These are phyloP conservation scores for Alternaria sp. DNA, from an alignment of 2,329 filamentous ascomycete species.

Conservation along the genomic window DNA sequence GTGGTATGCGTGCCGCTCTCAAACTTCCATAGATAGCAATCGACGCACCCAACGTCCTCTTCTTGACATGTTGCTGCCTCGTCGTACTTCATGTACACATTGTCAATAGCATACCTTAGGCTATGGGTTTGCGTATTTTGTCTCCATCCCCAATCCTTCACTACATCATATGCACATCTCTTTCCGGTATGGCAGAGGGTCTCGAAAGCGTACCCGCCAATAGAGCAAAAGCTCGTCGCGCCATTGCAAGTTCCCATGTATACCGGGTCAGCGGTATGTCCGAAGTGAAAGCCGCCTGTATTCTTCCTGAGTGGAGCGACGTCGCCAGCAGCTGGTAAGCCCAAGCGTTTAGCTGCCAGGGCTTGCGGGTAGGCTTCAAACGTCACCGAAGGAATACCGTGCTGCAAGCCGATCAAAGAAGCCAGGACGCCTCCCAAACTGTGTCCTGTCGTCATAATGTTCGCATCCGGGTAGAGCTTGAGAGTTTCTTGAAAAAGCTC, in stretches of 20 bases:
- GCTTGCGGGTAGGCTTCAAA: conserved; percentile 51
- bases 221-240: conserved; percentile 48
- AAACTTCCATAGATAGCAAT: conserved; percentile 50
- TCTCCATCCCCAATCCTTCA: conserved; percentile 50
- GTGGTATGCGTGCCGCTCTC: conserved; percentile 48
- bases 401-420: conserved; percentile 46
- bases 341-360: conserved; percentile 46
- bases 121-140: conserved; percentile 46
- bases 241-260: conserved; percentile 52
- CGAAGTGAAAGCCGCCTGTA: conserved; percentile 49
- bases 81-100: conserved; percentile 48
- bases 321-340: conserved; percentile 41
- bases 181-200: conserved; percentile 50
- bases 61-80: conserved; percentile 45
- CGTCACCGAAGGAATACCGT: conserved; percentile 45
- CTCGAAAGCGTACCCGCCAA: conserved; percentile 50
- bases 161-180: conserved; percentile 48
- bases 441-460: conserved; percentile 49
- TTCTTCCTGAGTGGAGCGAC: conserved; percentile 44
- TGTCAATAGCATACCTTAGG: conserved; percentile 47
- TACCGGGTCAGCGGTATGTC: conserved; percentile 48
- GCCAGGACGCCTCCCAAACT: conserved; percentile 49
- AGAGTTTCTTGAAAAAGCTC: conserved; percentile 47
- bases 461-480: conserved; percentile 45
- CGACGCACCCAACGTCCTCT: conserved; percentile 47